These are phyloP conservation scores for Bonia amplexicaulis DNA, from an alignment of 176 grass and related monocot species.

Conservation along the genomic window DNA sequence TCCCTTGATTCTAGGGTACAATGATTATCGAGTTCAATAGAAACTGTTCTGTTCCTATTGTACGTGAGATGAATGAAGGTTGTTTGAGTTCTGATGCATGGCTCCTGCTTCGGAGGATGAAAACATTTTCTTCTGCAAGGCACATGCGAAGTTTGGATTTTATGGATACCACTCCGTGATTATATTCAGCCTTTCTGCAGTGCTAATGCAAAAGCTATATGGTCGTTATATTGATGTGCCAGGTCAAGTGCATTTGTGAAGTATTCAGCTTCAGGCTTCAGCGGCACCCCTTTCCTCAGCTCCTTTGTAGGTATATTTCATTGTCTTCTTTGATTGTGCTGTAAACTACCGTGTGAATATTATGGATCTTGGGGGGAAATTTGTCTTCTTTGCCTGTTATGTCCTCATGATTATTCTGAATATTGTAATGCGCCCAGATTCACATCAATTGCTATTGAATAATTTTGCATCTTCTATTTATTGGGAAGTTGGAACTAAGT, in stretches of 20 bases:
- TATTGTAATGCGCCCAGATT: too few relatives aligned
- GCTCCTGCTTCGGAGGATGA: constrained; percentile 65
- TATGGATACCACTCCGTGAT: constrained; percentile 59
- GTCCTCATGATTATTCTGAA: too few relatives aligned
- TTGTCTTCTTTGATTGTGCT: background rate
- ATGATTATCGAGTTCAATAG: constrained; percentile 79
- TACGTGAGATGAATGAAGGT: constrained; percentile 65
- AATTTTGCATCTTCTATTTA: too few relatives aligned
- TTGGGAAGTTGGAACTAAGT: background rate
- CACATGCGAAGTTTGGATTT: constrained; percentile 21
- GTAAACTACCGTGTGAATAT: too few relatives aligned
- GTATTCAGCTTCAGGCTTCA: background rate
- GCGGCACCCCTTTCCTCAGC: background rate
- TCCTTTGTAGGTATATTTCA: background rate
- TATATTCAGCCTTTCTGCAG: background rate
- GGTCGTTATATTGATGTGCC: background rate
- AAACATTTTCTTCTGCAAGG: constrained; percentile 22
- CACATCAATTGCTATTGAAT: too few relatives aligned
- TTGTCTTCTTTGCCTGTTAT: too few relatives aligned
- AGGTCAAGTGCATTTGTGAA: background rate
- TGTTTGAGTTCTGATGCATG: constrained; percentile 58
- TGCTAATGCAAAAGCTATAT: background rate
- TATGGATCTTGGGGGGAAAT: too few relatives aligned
- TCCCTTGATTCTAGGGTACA: constrained; percentile 56
- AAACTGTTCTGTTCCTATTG: constrained; percentile 50